Evolutionary conservation across 345 rosid genomes (phyloP).

Genomic region (Moricandia moricandioides): DNA sequence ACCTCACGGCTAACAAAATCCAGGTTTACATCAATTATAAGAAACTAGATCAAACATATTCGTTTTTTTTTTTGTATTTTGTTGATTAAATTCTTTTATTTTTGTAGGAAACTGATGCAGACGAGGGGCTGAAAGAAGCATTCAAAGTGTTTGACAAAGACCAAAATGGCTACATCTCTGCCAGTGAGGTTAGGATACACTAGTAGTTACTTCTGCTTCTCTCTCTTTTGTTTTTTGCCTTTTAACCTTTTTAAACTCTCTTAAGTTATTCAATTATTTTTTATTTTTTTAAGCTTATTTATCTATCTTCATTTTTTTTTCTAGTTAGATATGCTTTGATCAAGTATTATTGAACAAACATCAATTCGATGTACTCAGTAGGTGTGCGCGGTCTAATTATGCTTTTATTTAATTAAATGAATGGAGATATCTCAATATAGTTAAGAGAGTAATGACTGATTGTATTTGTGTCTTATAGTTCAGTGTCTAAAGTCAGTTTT

Average conservation of each 20-base stretch:
- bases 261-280: not conserved
- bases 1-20: constrained; percentile 61
- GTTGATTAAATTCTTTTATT: not conserved
- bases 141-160: constrained; percentile 90
- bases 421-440: not conserved
- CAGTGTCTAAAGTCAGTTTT: not conserved
- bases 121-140: constrained; percentile 79
- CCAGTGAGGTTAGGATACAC: constrained; percentile 55
- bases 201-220: not conserved
- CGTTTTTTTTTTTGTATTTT: not conserved
- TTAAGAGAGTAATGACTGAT: not conserved
- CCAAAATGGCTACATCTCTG: constrained; percentile 79
- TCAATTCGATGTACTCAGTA: not conserved
- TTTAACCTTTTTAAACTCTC: not conserved
- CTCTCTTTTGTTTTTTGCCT: no score
- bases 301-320: not conserved
- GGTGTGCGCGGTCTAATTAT: constrained; percentile 13
- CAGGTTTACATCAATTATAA: constrained; percentile 42
- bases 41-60: not conserved
- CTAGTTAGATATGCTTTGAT: not conserved
- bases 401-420: not conserved
- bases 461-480: not conserved
- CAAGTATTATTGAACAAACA: not conserved
- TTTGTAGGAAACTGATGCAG: constrained; percentile 63
- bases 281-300: not conserved